Base-by-base conservation (phyloP, 108 stramenopile genomes). In the Cyclostephanos tholiformis region DNA sequence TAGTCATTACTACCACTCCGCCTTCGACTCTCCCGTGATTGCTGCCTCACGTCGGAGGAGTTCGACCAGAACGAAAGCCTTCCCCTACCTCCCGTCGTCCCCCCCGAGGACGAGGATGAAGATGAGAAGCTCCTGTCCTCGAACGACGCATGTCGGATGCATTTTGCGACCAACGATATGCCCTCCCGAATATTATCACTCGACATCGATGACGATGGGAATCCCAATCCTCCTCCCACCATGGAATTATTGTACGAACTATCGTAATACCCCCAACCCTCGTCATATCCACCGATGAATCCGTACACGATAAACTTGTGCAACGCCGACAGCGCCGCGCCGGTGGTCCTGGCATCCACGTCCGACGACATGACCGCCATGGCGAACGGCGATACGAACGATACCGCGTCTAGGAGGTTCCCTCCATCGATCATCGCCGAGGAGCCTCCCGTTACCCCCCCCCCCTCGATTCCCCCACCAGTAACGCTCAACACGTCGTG, bases 281-380 rank as follows among this genome's bases (percentile, higher is more conserved):
- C 63, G 63, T 77, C 39, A 50, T 59, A 69, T 27, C 51, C 83
- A 36, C 66, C 88, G 10, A 82, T 61, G 68, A 93, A 91, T 9
- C 90, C 90, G 68, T 93, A 91, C 12, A 89, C 82, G 7, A 93
- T 69, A 55, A 93, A 93, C 69, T 89, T 93, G 72, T 90, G 89
- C 48, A 93, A 65, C 26, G 90, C 79, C 13, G 80, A 77, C 67
- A 93, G 75, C 12, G 87, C 87, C 27, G 86, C 87, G 3, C 88
- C 90, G 6, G 90, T 91, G 26, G 90, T 86, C 27, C 67, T 72
- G 5, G 90, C 89, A 27, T 84, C 80, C 52, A 89, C 84, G 60
- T 93, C 89, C 10, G 80, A 65, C 12, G 71, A 69, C 11, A 78
- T 64, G 29, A 93, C 83, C n/a, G 86, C 88, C 19, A 67, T 71